These are phyloP conservation scores for Trametes cubensis DNA, from an alignment of 768 basidiomycete genomes.

Conservation along the genomic window DNA sequence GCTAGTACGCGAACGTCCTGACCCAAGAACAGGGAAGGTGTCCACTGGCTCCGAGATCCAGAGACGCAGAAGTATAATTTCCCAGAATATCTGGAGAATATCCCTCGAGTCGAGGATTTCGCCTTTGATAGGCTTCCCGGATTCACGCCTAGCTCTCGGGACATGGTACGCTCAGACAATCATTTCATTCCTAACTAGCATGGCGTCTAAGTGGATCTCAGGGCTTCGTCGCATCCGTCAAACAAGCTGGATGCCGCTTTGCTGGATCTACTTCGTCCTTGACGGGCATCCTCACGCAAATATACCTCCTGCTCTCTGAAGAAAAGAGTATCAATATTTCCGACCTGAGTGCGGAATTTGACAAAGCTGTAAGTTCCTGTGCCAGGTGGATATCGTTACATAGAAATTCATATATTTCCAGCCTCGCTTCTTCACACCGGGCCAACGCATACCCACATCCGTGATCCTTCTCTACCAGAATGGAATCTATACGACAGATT, in stretches of 20 bases:
- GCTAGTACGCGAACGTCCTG: not conserved
- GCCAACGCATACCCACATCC: conserved; percentile 76
- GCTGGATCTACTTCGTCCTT: conserved; percentile 91
- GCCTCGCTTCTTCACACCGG: conserved; percentile 61
- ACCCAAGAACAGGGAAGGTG: conserved; percentile 64
- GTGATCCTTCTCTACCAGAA: conserved; percentile 66
- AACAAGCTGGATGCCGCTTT: conserved; percentile 47
- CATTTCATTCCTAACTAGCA: too few relatives aligned
- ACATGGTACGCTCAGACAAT: conserved; percentile 50
- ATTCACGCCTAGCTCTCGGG: conserved; percentile 80
- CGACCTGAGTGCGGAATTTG: conserved; percentile 62
- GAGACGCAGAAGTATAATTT: conserved; percentile 88
- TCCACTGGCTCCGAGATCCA: conserved; percentile 88
- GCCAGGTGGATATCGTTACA: too few relatives aligned
- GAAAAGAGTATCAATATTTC: conserved; percentile 66
- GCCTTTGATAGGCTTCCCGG: conserved; percentile 76
- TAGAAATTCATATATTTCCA: not conserved
- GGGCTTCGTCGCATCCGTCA: not conserved
- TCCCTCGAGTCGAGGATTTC: conserved; percentile 82
- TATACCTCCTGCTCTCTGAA: conserved; percentile 85
- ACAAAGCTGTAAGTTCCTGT: conserved; percentile 50
- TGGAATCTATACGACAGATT: conserved; percentile 71
- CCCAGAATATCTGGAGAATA: conserved; percentile 62
- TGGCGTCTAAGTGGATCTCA: not conserved
- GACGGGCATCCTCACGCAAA: conserved; percentile 79